Evolutionary conservation across 352 stramenopile species (phyloP).

Genomic region (Phytophthora idaei): DNA sequence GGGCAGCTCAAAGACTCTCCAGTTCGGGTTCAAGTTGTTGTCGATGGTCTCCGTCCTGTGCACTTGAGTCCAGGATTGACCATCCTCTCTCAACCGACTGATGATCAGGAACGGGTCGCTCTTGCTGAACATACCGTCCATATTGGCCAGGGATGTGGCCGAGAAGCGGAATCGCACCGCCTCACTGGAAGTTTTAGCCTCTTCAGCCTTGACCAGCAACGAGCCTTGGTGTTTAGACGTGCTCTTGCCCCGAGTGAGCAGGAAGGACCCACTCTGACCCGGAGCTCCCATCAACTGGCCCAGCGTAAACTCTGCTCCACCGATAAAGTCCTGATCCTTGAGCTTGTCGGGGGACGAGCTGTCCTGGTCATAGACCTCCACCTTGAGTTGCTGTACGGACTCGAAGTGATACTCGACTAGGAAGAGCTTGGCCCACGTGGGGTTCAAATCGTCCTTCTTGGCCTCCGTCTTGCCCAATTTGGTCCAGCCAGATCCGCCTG

Average conservation of each 20-base stretch:
- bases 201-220: conserved; percentile 64
- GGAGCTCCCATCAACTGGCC: conserved; percentile 80
- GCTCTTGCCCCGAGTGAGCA: conserved; percentile 53
- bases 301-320: conserved; percentile 73
- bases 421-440: conserved; percentile 83
- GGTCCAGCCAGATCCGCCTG: conserved; percentile 65
- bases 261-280: conserved; percentile 64
- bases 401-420: conserved; percentile 88
- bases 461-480: conserved; percentile 81
- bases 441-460: conserved; percentile 78
- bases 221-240: conserved; percentile 51
- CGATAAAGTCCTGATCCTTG: conserved; percentile 80
- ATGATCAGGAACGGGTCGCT: conserved; percentile 70
- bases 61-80: conserved; percentile 59
- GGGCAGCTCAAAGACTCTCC: conserved; percentile 56
- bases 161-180: conserved; percentile 55
- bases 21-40: conserved; percentile 78
- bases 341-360: conserved; percentile 56
- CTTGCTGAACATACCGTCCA: conserved; percentile 72
- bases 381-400: conserved; percentile 79
- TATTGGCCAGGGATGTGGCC: conserved; percentile 55
- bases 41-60: conserved; percentile 72
- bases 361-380: conserved; percentile 91
- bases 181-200: conserved; percentile 56
- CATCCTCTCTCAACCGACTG: conserved; percentile 58